Percentiles rank a stretch among this genome's conserved stretches.
These are phyloP conservation scores for Boletus pseudopeckii DNA, from an alignment of 768 basidiomycete species.

Conservation along the genomic window DNA sequence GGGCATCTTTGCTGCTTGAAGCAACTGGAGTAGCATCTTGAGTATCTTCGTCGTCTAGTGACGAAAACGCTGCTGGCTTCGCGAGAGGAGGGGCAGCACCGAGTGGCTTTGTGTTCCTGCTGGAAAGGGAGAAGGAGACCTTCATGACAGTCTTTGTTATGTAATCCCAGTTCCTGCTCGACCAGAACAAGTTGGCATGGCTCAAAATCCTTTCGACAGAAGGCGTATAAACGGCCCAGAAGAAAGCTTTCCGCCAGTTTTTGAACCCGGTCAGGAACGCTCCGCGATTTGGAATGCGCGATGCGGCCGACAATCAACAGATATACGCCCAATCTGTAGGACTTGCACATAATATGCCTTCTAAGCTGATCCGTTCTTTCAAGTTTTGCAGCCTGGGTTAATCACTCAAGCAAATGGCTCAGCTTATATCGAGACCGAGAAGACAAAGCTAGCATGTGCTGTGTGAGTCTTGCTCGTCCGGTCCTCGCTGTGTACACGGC, in stretches of 20 bases:
- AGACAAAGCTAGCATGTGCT: conserved; percentile 92
- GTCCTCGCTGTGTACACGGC: background rate
- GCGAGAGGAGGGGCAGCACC: conserved; percentile 49
- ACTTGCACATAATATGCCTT: conserved; percentile 3
- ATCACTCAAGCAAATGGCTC: conserved; percentile 95
- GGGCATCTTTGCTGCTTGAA: conserved; percentile 38
- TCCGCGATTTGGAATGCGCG: conserved; percentile 32
- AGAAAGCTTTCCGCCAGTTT: conserved; percentile 67
- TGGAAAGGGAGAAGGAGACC: conserved; percentile 79
- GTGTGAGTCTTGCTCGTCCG: conserved; percentile 56
- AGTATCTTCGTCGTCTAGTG: conserved; percentile 60
- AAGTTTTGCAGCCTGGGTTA: conserved; percentile 87
- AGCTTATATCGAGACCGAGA: conserved; percentile 91
- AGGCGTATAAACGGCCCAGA: conserved; percentile 91
- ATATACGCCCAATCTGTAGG: conserved; percentile 87
- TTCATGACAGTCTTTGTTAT: conserved; percentile 53
- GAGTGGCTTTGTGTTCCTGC: conserved; percentile 53
- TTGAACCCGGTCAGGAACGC: conserved; percentile 37
- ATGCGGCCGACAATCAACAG: conserved; percentile 49
- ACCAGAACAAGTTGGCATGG: conserved; percentile 29
- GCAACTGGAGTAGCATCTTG: conserved; percentile 48
- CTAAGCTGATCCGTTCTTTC: conserved; percentile 7
- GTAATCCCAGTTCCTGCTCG: conserved; percentile 16
- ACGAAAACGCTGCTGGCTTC: conserved; percentile 60
- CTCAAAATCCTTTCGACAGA: conserved; percentile 69